These are phyloP conservation scores for Flaveria linearis DNA, from an alignment of 129 eudicot species.

Conservation along the genomic window DNA sequence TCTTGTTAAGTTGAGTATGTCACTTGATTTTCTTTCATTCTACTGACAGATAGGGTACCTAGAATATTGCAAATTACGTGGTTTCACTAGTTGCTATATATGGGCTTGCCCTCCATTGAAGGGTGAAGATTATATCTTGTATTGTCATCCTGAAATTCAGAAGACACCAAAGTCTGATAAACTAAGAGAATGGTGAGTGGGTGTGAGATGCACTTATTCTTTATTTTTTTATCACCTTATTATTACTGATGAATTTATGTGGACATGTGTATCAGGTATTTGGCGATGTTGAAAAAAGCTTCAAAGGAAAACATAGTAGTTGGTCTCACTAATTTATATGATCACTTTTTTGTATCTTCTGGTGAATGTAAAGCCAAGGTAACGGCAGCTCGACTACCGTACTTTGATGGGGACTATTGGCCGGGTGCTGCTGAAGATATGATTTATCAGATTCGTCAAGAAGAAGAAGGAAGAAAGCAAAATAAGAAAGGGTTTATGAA, in stretches of 20 bases:
- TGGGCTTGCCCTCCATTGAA: slow-evolving; percentile 99
- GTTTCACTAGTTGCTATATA: slow-evolving; percentile 96
- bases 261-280: slow-evolving; percentile 55
- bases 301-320: slow-evolving; percentile 74
- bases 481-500: slow-evolving; percentile 65
- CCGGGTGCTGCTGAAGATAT: slow-evolving; percentile 99
- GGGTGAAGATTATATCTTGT: slow-evolving; percentile 96
- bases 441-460: slow-evolving; percentile 74
- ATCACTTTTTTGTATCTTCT: slow-evolving; percentile 69
- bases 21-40: slow-evolving; percentile 5
- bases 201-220: neutral
- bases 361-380: slow-evolving; percentile 96
- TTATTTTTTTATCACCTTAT: neutral
- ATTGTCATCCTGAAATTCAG: slow-evolving; percentile 98
- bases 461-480: slow-evolving; percentile 75
- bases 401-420: slow-evolving; percentile 98
- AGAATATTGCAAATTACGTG: slow-evolving; percentile 85
- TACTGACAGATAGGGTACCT: slow-evolving; percentile 77
- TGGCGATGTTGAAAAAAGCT: slow-evolving; percentile 91
- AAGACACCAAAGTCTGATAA: slow-evolving; percentile 97
- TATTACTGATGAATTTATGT: slow-evolving; percentile 17
- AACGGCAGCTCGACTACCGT: slow-evolving; percentile 91
- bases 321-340: slow-evolving; percentile 75
- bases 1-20: neutral
- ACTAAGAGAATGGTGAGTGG: slow-evolving; percentile 84